Evolutionary conservation across 352 stramenopile genomes (phyloP), one percentile per base, ranked within the genome.

Genomic region (Peronospora destructor): DNA sequence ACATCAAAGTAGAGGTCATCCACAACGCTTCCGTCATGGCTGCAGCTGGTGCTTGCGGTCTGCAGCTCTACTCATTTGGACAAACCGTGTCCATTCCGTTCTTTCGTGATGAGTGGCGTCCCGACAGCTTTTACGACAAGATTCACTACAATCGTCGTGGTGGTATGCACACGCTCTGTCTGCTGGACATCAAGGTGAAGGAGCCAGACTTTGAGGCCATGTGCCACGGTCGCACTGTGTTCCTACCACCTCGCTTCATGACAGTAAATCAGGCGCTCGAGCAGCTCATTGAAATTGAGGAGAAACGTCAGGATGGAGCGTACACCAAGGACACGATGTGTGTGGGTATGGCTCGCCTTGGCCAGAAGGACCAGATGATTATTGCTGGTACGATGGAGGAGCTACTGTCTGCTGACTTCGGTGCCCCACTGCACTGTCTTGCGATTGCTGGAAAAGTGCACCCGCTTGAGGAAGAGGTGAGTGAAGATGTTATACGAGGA

Each of bases 181-280:
- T 99, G 25, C 72, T 99, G 11, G 95, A 99, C 67, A 99, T 99
- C 66, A 99, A 99, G 76, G 92, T 98, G 13, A 99, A 98, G 68
- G 96, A 99, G 70, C 96, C 96, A 34, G 95, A 99, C 73, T 98
- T 98, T 64, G 87, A 98, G 21, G 91, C 93, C 44, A 97, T 99
- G 85, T 84, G 80, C 28, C 96, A 91, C 59, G 95, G 90, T 40
- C 84, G 80, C 54, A 94, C 71, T 42, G 74, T 93, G 13, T 98
- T 91, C 65, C 70, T 99, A 52, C 96, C 96, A 37, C 96, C 96
- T 37, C 77, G 95, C 32, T 99, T 97, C 68, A 99, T 99, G 96
- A 97, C 90, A 13, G 93, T 98, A 14, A 97, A 95, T 64, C 79
- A 95, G 57, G 90, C 91, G 1, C 64, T 97, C 11, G 85, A 98